phyloP scores from a whole-genome alignment of 2,329 filamentous ascomycete species.

The Trichoderma endophyticum region DNA sequence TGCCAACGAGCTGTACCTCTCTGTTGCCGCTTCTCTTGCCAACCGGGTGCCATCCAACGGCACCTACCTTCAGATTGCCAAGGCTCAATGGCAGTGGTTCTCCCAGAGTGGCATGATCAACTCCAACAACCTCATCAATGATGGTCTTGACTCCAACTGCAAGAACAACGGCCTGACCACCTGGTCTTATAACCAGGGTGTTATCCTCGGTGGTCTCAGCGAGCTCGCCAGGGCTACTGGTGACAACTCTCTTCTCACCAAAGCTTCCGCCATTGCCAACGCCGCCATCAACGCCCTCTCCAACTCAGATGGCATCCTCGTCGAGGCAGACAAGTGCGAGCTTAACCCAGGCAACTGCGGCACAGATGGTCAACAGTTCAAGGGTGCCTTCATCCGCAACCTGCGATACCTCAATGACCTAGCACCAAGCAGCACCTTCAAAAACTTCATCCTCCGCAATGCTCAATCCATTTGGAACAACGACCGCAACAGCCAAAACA shows the following conservation, averaged over 20 bases:
- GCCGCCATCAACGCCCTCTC: conserved; percentile 48
- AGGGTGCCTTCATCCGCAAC: conserved; percentile 67
- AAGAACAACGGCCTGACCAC: conserved; percentile 50
- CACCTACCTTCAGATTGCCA: conserved; percentile 48
- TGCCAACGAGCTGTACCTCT: conserved; percentile 57
- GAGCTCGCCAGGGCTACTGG: conserved; percentile 48
- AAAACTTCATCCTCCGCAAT: conserved; percentile 55
- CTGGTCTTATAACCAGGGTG: conserved; percentile 58
- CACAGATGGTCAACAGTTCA: conserved; percentile 61
- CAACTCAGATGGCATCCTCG: conserved; percentile 45
- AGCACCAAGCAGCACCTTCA: conserved; percentile 48
- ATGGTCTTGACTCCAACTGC: conserved; percentile 48
- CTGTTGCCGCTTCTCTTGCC: conserved; percentile 51
- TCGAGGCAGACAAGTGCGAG: conserved; percentile 37
- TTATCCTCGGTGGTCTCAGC: conserved; percentile 53
- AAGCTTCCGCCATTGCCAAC: conserved; percentile 48
- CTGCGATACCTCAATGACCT: conserved; percentile 55
- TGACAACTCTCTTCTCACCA: conserved; percentile 40
- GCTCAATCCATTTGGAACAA: conserved; percentile 64
- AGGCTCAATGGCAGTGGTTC: conserved; percentile 54
- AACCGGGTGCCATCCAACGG: conserved; percentile 42
- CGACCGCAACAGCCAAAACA: conserved; percentile 47
- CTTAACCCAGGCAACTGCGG: conserved; percentile 37
- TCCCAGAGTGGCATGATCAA: conserved; percentile 50
- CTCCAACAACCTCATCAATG: conserved; percentile 48